These are phyloP conservation scores for Colletotrichum graminicola DNA, from an alignment of 2,329 filamentous ascomycete genomes.

Conservation along the genomic window DNA sequence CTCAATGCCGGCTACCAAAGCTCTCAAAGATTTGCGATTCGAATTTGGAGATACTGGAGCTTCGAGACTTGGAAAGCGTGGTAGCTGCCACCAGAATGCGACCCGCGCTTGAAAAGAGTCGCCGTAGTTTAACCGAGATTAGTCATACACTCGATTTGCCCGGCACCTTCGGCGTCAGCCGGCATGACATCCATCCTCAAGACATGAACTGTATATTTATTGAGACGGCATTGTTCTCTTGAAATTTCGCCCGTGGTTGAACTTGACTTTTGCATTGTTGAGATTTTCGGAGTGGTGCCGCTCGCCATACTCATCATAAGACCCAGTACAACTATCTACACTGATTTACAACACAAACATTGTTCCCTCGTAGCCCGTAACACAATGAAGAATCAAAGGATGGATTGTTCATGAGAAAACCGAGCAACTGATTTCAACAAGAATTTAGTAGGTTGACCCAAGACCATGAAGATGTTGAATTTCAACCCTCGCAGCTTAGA, in stretches of 20 bases:
- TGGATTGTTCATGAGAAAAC: neutral
- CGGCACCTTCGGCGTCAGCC: neutral
- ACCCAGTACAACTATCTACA: neutral
- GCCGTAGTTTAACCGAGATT: conserved; percentile 37
- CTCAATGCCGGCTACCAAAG: conserved; percentile 36
- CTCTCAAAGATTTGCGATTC: conserved; percentile 37
- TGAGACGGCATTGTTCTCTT: neutral
- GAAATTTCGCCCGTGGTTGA: neutral
- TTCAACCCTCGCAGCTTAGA: neutral
- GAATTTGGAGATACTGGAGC: conserved; percentile 30
- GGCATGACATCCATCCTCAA: neutral
- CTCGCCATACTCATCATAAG: neutral
- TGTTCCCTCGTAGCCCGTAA: neutral
- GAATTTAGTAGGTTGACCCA: neutral
- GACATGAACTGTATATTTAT: neutral
- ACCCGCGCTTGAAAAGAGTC: conserved; percentile 13
- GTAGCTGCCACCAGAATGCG: conserved; percentile 39
- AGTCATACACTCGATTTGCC: conserved; percentile 16
- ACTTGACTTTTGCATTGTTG: accelerated
- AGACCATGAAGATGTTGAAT: no score
- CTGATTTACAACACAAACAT: neutral
- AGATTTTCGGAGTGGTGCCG: neutral
- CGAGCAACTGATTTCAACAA: neutral
- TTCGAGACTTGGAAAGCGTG: conserved; percentile 28
- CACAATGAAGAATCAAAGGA: neutral